Evolutionary conservation across 352 stramenopile species (phyloP), one percentile per base, ranked within the genome.

Genomic region (Phytophthora fragariaefolia): DNA sequence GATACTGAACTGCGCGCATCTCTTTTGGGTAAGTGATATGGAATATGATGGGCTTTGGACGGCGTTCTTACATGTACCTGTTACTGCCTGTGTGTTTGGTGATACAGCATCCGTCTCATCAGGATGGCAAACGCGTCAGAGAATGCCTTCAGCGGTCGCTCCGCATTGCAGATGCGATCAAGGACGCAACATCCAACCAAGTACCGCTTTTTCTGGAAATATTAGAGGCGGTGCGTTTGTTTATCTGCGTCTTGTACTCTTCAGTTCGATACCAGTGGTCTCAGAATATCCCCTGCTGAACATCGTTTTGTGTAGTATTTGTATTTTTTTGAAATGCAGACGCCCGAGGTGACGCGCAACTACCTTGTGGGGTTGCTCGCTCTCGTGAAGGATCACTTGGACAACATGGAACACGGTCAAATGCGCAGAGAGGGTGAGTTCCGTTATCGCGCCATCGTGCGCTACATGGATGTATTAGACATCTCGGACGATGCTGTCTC

Each of bases 121-220:
- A 85, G 12, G 97, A 99, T 69, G 86, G 88, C 28, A 97, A 98
- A 68, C 84, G 93, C 23, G 96, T 98, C 6, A 77, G 99, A 4
- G 97, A 99, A 77, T 99, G 97, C 70, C 83, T 99, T 13, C 97
- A 99, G 79, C 83, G 96, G 6, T 92, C 93, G 12, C 75, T 99
- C 3, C 98, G 98, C 34, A 97, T 99, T 58, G 96, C 96, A 0
- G 95, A 99, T 74, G 82, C 86, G 0, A 98, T 88, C 42, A 77
- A 76, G 20, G 75, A 77, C 5, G 74, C 84, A 0, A 89, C 92
- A 17, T 83, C 88, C 6, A 81, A 77, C 6, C 95, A 99, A 75
- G 86, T 99, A 5, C 67, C 81, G 10, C 82, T 99, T 10, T 99
- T 99, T 78, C 89, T 99, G 6, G 96, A 99, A 65, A 98, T 99